Percentiles rank a stretch among this genome's conserved stretches.
Conservation (phyloP, 176 grass and related monocot genomes). For the Phoenix roebelenii region DNA sequence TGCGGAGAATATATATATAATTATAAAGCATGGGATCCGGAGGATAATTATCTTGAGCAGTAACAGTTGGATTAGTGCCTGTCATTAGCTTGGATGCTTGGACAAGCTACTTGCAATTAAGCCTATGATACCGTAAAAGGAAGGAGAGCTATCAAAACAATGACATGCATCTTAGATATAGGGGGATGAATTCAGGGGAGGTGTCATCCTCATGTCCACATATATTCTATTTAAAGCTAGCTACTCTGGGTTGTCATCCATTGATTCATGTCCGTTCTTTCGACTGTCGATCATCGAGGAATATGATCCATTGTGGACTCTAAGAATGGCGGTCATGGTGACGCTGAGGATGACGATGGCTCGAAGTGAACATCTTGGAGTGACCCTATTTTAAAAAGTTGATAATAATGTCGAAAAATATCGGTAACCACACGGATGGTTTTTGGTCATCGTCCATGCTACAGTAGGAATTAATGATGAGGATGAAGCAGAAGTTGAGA, state of each 20-base stretch:
- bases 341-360: too few relatives aligned
- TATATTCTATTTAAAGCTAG: slow-evolving; percentile 13
- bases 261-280: neutral
- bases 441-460: too few relatives aligned
- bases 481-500: too few relatives aligned
- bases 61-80: slow-evolving; percentile 11
- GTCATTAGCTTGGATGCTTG: neutral
- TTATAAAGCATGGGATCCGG: neutral
- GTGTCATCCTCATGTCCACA: slow-evolving; percentile 2
- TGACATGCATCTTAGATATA: neutral
- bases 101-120: slow-evolving; percentile 9
- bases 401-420: too few relatives aligned
- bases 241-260: neutral
- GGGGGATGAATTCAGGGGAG: neutral
- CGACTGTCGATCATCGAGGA: too few relatives aligned
- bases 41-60: slow-evolving; percentile 11
- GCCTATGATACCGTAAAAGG: neutral
- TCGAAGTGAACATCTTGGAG: too few relatives aligned
- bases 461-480: too few relatives aligned
- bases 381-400: too few relatives aligned
- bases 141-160: neutral
- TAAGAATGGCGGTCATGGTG: too few relatives aligned
- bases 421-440: too few relatives aligned
- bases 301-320: too few relatives aligned
- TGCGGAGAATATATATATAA: neutral